Percentiles rank a stretch among this genome's conserved stretches.
Evolutionary conservation across 179 eudicot species (phyloP).

Genomic region (Vitellaria paradoxa): DNA sequence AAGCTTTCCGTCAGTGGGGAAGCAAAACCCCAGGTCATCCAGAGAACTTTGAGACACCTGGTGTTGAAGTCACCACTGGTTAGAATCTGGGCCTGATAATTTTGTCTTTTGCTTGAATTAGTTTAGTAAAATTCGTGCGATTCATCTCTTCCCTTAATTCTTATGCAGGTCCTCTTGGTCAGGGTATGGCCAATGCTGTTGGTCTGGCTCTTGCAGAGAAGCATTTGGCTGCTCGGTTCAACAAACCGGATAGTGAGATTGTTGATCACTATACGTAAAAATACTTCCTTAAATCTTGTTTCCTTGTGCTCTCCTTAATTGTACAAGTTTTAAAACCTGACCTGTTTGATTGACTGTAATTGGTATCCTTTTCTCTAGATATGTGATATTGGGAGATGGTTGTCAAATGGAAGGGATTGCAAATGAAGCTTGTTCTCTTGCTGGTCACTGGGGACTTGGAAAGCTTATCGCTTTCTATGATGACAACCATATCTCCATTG

Average conservation of each 20-base stretch:
- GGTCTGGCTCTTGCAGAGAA: constrained; percentile 97
- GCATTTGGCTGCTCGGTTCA: constrained; percentile 98
- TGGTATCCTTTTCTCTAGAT: constrained; percentile 36
- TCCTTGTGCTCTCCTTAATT: background rate
- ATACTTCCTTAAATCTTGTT: constrained; percentile 4
- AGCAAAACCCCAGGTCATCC: constrained; percentile 99
- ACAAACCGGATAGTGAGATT: constrained; percentile 84
- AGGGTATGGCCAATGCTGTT: constrained; percentile 98
- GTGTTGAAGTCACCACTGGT: constrained; percentile 98
- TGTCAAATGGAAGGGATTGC: constrained; percentile 99
- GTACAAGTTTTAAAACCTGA: background rate
- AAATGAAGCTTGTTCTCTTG: constrained; percentile 92
- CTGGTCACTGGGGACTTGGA: constrained; percentile 99
- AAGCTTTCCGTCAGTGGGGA: constrained; percentile 91
- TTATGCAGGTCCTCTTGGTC: constrained; percentile 93
- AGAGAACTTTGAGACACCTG: constrained; percentile 98
- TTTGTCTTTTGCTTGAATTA: background rate
- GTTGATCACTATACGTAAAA: constrained; percentile 96
- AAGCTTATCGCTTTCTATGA: constrained; percentile 98
- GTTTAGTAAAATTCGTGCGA: background rate
- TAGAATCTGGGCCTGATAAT: constrained; percentile 17
- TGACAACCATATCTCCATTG: constrained; percentile 96
- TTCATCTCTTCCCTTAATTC: background rate
- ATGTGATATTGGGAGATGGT: constrained; percentile 85
- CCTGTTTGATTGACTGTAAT: constrained; percentile 9